phyloP scores from a whole-genome alignment of 2,329 filamentous ascomycete genomes.

The Trichoderma brevicompactum region DNA sequence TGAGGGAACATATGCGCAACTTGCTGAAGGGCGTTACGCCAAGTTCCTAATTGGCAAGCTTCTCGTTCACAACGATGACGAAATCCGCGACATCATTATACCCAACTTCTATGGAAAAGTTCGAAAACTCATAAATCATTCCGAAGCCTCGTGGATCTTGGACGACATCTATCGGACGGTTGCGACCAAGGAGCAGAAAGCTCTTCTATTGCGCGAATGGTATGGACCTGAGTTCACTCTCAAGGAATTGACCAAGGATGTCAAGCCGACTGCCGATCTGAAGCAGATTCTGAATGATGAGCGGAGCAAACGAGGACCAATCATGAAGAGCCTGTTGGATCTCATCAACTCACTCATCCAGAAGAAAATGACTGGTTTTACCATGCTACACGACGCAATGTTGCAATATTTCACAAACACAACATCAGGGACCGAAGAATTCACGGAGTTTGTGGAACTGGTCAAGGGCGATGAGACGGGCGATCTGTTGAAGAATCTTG shows the following conservation, averaged over 20 bases:
- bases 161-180: slow-evolving; percentile 94
- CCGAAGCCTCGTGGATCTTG: slow-evolving; percentile 95
- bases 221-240: slow-evolving; percentile 93
- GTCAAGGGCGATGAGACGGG: slow-evolving; percentile 90
- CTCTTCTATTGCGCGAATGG: slow-evolving; percentile 86
- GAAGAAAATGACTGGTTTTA: slow-evolving; percentile 96
- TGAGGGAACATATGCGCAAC: slow-evolving; percentile 77
- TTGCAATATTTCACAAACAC: slow-evolving; percentile 90
- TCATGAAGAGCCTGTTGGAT: slow-evolving; percentile 82
- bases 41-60: slow-evolving; percentile 98
- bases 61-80: slow-evolving; percentile 85
- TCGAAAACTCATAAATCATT: slow-evolving; percentile 90
- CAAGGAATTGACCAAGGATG: slow-evolving; percentile 63
- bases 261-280: slow-evolving; percentile 68
- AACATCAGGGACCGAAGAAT: slow-evolving; percentile 76
- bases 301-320: slow-evolving; percentile 83
- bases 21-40: slow-evolving; percentile 94
- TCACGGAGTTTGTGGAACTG: slow-evolving; percentile 84
- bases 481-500: slow-evolving; percentile 91
- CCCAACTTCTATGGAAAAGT: slow-evolving; percentile 95
- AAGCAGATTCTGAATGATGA: slow-evolving; percentile 72
- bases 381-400: slow-evolving; percentile 98
- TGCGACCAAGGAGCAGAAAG: slow-evolving; percentile 84
- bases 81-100: slow-evolving; percentile 86
- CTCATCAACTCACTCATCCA: slow-evolving; percentile 92